These are phyloP conservation scores for Ganoderma meredithae DNA, from an alignment of 1,284 basidiomycete genomes.

Conservation along the genomic window DNA sequence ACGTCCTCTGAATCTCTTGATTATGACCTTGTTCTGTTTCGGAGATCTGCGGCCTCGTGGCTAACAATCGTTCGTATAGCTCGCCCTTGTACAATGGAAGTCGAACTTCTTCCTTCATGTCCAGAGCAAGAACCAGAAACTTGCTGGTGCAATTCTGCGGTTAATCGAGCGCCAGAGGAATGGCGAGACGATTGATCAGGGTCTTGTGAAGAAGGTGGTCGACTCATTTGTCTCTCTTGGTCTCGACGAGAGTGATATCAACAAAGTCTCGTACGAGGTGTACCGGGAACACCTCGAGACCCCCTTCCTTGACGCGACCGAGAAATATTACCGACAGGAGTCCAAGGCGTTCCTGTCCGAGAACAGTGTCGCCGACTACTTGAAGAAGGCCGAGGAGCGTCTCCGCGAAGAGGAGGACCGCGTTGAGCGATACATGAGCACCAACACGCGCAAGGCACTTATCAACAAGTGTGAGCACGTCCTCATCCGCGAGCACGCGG, in stretches of 20 bases:
- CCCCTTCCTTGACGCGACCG: conserved; percentile 90
- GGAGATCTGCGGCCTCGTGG: too few species aligned
- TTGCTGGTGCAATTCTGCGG: conserved; percentile 89
- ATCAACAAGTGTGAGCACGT: conserved; percentile 93
- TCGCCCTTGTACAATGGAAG: conserved; percentile 97
- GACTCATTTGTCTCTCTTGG: conserved; percentile 98
- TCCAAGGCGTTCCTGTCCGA: conserved; percentile 90
- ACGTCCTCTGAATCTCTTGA: neutral
- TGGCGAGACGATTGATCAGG: conserved; percentile 93
- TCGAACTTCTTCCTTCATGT: conserved; percentile 90
- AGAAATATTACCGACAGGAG: conserved; percentile 92
- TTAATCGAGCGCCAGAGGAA: conserved; percentile 95
- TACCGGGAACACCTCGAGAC: conserved; percentile 93
- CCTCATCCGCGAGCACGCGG: conserved; percentile 89
- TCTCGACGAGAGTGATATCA: conserved; percentile 89
- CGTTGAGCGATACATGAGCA: conserved; percentile 94
- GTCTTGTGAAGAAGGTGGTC: conserved; percentile 94
- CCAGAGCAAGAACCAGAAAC: conserved; percentile 80
- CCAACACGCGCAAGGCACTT: conserved; percentile 85
- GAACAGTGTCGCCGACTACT: conserved; percentile 95
- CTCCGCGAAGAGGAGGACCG: conserved; percentile 95
- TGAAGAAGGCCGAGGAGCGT: conserved; percentile 95
- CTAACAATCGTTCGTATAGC: conserved; percentile 51
- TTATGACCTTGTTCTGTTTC: neutral
- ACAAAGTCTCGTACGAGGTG: conserved; percentile 93